Evolutionary conservation across 495 filamentous ascomycete genomes (phyloP), one percentile per base, ranked within the genome.

Genomic region (Amorphotheca resinae): DNA sequence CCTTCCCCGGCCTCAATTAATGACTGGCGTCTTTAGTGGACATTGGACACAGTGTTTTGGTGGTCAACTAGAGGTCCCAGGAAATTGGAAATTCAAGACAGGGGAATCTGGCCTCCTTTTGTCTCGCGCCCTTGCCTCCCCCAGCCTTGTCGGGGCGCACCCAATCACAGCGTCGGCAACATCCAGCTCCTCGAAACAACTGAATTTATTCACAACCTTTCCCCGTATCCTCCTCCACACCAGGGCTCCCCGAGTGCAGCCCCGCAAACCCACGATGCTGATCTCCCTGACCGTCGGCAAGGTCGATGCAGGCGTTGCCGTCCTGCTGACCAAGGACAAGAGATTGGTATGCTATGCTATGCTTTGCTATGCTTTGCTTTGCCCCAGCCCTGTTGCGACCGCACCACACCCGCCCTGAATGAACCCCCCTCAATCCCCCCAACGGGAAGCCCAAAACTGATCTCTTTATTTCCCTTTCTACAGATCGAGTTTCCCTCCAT

Each of bases 401-500:
- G 7, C 18, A 21, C 7, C 7, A 15, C 34, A 37, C 7, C 34
- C 14, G 12, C 31, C 12, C 4, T 28, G 17, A 8, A 18, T 38
- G 20, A 2, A 3, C 33, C 14, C 32, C 12, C 2, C 22, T n/a
- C n/a, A n/a, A n/a, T n/a, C n/a, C n/a, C n/a, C n/a, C n/a, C n/a
- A n/a, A n/a, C n/a, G n/a, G n/a, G n/a, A n/a, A n/a, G n/a, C 17
- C 23, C 15, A 15, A 15, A 39, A 23, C 38, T 36, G n/a, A 44
- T 30, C 16, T 9, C 34, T 2, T 12, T n/a, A n/a, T n/a, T n/a
- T n/a, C 9, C 17, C 47, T 25, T 22, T 42, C 11, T 22, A 28
- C 56, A 96, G 91, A 96, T 98, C 55, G 91, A 99, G 67, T 99
- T 96, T 59, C 91, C 91, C 38, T 96, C 93, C 23, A 93, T 96